These are phyloP conservation scores for Alternaria sp. DNA, from an alignment of 2,329 filamentous ascomycete genomes.

Conservation along the genomic window DNA sequence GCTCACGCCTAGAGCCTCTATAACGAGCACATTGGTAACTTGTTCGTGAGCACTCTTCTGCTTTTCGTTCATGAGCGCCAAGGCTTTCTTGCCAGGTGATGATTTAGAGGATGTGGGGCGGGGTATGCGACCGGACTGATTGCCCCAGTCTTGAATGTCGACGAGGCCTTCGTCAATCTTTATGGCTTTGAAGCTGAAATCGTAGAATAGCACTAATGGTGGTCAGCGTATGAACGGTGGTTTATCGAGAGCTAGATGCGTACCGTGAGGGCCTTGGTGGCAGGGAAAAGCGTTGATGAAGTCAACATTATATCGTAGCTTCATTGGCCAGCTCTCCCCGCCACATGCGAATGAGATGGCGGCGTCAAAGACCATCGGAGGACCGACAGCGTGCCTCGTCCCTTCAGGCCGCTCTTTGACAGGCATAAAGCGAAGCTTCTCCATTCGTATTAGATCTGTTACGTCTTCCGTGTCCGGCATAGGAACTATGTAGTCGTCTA, in stretches of 20 bases:
- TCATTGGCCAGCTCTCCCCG: conserved; percentile 52
- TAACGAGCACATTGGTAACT: conserved; percentile 72
- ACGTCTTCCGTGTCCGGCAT: conserved; percentile 66
- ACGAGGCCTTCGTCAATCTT: conserved; percentile 70
- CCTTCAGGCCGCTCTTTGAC: conserved; percentile 49
- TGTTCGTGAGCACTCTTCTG: conserved; percentile 42
- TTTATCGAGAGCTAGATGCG: neutral
- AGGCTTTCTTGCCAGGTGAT: conserved; percentile 43
- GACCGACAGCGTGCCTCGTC: conserved; percentile 35
- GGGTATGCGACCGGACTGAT: conserved; percentile 42
- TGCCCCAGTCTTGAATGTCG: conserved; percentile 71
- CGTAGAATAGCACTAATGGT: conserved; percentile 69
- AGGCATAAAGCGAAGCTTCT: conserved; percentile 69
- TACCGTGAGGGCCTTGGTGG: conserved; percentile 54
- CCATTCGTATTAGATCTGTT: conserved; percentile 73
- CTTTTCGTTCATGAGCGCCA: conserved; percentile 32
- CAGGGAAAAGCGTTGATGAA: conserved; percentile 55
- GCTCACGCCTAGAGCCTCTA: conserved; percentile 75
- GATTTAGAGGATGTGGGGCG: conserved; percentile 44
- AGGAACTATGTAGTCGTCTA: conserved; percentile 72
- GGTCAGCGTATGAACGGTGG: conserved; percentile 18
- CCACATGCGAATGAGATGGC: conserved; percentile 53
- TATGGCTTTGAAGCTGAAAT: conserved; percentile 69
- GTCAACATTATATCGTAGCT: conserved; percentile 52
- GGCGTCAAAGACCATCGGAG: conserved; percentile 50